phyloP scores from a whole-genome alignment of 2,329 filamentous ascomycete genomes.

The Clonostachys rosea region DNA sequence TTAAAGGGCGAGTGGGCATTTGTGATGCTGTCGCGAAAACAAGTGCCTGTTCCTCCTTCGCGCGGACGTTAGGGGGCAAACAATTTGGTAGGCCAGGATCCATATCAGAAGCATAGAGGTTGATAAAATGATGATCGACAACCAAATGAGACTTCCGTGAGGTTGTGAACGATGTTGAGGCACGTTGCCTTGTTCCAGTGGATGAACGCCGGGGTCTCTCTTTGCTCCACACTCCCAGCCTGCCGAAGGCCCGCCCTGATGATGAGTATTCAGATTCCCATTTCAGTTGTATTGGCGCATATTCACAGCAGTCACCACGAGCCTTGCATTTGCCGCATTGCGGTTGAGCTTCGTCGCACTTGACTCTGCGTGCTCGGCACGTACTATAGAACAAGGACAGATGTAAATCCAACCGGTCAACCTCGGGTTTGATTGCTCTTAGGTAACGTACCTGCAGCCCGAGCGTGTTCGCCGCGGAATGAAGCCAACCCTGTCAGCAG shows the following conservation, averaged over 20 bases:
- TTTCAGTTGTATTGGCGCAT: slow-evolving; percentile 1
- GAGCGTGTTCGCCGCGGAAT: slow-evolving; percentile 2
- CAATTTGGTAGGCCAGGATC: not conserved
- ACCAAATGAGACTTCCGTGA: not conserved
- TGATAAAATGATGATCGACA: not conserved
- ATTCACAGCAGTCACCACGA: slow-evolving; percentile 2
- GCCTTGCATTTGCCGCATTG: slow-evolving; percentile 1
- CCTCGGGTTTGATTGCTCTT: no score
- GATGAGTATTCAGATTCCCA: slow-evolving; percentile 4
- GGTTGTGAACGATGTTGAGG: not conserved
- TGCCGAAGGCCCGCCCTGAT: slow-evolving; percentile 2
- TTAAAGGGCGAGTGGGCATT: no score
- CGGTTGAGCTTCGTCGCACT: slow-evolving; percentile 5
- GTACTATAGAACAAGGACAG: slow-evolving; percentile 2
- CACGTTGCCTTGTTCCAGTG: not conserved
- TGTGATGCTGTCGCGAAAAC: no score
- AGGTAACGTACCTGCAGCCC: slow-evolving; percentile 2
- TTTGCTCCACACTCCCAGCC: slow-evolving; percentile 4
- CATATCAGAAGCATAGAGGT: not conserved
- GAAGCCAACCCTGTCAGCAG: not conserved
- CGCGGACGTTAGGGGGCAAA: no score
- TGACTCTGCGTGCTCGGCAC: slow-evolving; percentile 6
- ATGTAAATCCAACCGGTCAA: not conserved
- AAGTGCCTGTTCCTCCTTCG: no score
- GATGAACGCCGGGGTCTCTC: not conserved